Evolutionary conservation across 2,329 filamentous ascomycete species (phyloP), one percentile per base, ranked within the genome.

Genomic region (Colletotrichum sp.): DNA sequence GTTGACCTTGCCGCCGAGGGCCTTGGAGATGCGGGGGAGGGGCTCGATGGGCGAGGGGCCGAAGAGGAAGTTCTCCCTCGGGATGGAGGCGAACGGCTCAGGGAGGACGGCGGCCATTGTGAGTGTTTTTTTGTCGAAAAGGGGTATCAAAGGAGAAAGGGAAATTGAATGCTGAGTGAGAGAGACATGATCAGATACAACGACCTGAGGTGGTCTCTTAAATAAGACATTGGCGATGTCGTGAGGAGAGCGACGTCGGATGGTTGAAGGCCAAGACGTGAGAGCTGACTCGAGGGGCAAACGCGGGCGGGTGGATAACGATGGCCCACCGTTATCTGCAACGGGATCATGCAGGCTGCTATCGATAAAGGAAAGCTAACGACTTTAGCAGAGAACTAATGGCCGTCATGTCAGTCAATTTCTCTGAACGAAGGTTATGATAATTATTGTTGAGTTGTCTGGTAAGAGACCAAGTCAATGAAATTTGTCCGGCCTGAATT

Each of bases 31-130:
- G 77, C 92, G 89, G 71, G 92, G 91, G 43, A 95, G 89, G 67
- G 87, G 83, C 81, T 95, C 92, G 80, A 95, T 93, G 34, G 93
- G 93, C 1, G 93, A 94, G 18, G 92, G 91, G 1, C 92, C 92
- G 70, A 94, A 93, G 76, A 93, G 90, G 79, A 94, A 89, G 12
- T 86, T 82, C 78, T 91, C 85, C 75, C 90, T 88, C 15, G 92
- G 91, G 79, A 94, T 94, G 80, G 88, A 88, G 70, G 90, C 89
- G 80, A 94, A 93, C 24, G 90, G 90, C 71, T 91, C 87, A 9
- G 92, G 92, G 55, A 93, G 89, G n/a, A 71, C 15, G 26, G 43
- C 43, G n/a, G 74, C 28, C 74, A 76, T 76, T 18, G n/a, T 57
- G 65, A 16, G 3, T 59, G 3, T 32, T 3, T 13, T 59, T 60